Evolutionary conservation across 768 basidiomycete species (phyloP).

Genomic region (Leccinum boreale): DNA sequence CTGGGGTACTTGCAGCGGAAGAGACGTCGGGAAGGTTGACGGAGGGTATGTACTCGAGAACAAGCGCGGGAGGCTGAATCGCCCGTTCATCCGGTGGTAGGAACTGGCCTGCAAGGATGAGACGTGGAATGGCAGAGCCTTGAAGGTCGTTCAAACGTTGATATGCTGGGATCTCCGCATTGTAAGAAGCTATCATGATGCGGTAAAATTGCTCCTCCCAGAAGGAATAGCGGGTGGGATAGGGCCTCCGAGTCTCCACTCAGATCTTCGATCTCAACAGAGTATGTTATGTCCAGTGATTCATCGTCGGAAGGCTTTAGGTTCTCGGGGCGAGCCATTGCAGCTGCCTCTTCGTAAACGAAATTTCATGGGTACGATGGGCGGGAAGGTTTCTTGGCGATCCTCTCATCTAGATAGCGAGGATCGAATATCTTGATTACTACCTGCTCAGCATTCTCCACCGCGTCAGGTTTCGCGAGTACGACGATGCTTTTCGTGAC

Average conservation of each 20-base stretch:
- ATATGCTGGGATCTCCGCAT: not conserved
- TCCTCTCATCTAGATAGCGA: no score
- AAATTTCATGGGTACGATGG: no score
- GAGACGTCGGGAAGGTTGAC: not conserved
- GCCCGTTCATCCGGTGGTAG: not conserved
- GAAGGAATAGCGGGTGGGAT: not conserved
- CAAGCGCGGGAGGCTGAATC: not conserved
- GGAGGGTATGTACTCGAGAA: not conserved
- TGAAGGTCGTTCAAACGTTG: not conserved
- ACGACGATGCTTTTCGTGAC: not conserved
- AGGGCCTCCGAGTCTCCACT: not conserved
- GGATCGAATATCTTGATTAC: not conserved
- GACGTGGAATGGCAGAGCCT: not conserved
- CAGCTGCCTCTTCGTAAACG: not conserved
- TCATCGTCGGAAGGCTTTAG: not conserved
- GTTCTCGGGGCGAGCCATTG: not conserved
- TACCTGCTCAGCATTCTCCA: not conserved
- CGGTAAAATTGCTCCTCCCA: not conserved
- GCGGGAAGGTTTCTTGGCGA: no score
- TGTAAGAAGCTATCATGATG: not conserved
- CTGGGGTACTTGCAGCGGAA: not conserved
- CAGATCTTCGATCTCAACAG: not conserved
- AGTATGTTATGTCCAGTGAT: not conserved
- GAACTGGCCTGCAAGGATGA: not conserved
- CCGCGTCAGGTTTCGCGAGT: not conserved